Percentiles rank a stretch among this genome's conserved stretches.
phyloP scores from a whole-genome alignment of 768 basidiomycete species.

The Peribolospora baueri region DNA sequence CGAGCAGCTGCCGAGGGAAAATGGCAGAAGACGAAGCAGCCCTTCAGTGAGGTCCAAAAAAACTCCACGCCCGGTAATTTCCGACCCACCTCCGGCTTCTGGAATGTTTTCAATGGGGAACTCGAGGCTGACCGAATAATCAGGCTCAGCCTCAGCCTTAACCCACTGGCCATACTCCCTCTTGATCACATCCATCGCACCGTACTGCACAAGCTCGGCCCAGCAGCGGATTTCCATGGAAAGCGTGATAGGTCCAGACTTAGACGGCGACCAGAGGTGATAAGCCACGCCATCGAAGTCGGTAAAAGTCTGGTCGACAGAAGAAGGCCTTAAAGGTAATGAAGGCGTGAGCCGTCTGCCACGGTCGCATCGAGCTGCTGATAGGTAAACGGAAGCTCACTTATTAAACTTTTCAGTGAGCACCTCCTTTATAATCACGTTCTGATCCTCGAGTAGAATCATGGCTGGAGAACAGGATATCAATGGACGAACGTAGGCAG shows the following conservation, averaged over 20 bases:
- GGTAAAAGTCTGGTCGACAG: slow-evolving; percentile 84
- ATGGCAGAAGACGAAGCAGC: background rate
- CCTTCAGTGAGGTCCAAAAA: background rate
- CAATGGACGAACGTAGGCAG: too few relatives aligned
- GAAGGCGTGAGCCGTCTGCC: slow-evolving; percentile 8
- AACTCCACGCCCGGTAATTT: background rate
- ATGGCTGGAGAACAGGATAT: background rate
- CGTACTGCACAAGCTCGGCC: slow-evolving; percentile 71
- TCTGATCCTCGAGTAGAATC: slow-evolving; percentile 8
- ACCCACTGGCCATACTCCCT: slow-evolving; percentile 62
- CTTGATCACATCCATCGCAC: slow-evolving; percentile 50
- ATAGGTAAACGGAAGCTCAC: slow-evolving; percentile 25
- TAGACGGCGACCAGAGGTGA: slow-evolving; percentile 65
- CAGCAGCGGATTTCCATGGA: slow-evolving; percentile 97
- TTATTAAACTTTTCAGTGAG: slow-evolving; percentile 63
- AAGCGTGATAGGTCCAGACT: slow-evolving; percentile 40
- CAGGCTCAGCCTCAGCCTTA: slow-evolving; percentile 24
- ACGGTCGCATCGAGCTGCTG: slow-evolving; percentile 1
- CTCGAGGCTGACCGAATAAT: slow-evolving; percentile 66
- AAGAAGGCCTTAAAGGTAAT: slow-evolving; percentile 39
- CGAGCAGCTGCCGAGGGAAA: slow-evolving; percentile 36
- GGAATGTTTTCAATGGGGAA: slow-evolving; percentile 75
- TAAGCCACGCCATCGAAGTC: slow-evolving; percentile 95
- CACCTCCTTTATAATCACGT: slow-evolving; percentile 22
- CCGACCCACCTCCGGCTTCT: slow-evolving; percentile 42